These are phyloP conservation scores for Rhododendron ferrugineum DNA, from an alignment of 148 eudicot genomes.

Conservation along the genomic window DNA sequence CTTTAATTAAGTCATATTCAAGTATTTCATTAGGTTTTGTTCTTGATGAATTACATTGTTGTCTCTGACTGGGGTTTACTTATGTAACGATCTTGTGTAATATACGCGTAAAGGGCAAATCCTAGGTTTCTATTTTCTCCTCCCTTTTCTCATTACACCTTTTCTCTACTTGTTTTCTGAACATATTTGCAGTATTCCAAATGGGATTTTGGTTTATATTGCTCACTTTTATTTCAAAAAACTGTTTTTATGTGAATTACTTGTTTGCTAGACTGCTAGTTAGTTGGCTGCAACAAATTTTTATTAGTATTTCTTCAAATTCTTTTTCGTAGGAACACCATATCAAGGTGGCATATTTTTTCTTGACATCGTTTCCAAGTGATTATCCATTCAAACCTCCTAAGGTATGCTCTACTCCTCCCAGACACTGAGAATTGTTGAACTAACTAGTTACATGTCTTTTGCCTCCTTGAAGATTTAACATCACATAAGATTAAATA, in stretches of 20 bases:
- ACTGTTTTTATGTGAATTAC: not conserved
- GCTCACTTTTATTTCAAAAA: not conserved
- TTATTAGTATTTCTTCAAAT: not conserved
- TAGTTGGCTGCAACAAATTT: not conserved
- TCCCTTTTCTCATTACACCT: not conserved
- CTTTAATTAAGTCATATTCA: not conserved
- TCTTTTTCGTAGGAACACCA: conserved; percentile 64
- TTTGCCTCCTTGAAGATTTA: not conserved
- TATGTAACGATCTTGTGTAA: not conserved
- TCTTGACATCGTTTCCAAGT: conserved; percentile 80
- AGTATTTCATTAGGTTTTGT: not conserved
- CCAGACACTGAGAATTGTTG: not conserved
- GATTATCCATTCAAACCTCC: conserved; percentile 97
- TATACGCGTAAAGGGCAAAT: not conserved
- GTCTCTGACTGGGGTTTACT: not conserved
- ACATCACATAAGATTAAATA: not conserved
- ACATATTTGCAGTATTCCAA: not conserved
- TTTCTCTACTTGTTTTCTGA: not conserved
- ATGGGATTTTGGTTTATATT: not conserved
- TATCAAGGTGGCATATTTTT: conserved; percentile 88
- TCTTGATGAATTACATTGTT: not conserved
- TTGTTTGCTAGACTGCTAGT: not conserved
- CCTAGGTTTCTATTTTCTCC: not conserved
- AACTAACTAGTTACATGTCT: not conserved
- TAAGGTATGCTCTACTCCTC: conserved; percentile 35